Percentiles rank a stretch among this genome's conserved stretches.
phyloP scores from a whole-genome alignment of 1,284 basidiomycete species.

The Pascua sp. region DNA sequence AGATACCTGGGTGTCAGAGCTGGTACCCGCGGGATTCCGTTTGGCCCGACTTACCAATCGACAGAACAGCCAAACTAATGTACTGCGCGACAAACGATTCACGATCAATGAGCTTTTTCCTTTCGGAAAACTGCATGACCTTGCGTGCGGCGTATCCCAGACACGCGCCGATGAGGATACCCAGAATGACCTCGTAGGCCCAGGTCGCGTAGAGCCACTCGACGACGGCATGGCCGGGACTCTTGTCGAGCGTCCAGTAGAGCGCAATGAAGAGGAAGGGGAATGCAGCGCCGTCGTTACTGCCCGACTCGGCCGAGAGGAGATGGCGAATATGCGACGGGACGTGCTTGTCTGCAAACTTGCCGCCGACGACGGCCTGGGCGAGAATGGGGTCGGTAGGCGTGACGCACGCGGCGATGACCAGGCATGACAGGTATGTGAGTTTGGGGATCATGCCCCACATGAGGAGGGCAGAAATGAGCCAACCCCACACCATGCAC shows the following conservation, averaged over 20 bases:
- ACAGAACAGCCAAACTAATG: constrained; percentile 74
- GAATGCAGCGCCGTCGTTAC: constrained; percentile 92
- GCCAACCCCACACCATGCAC: constrained; percentile 82
- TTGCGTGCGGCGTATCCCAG: constrained; percentile 82
- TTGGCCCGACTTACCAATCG: constrained; percentile 56
- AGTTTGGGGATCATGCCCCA: constrained; percentile 82
- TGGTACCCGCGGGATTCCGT: constrained; percentile 54
- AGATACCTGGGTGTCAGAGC: constrained; percentile 47
- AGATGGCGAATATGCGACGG: constrained; percentile 92
- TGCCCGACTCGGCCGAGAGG: constrained; percentile 86
- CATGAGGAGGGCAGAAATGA: constrained; percentile 79
- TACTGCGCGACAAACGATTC: constrained; percentile 92
- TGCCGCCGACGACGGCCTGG: constrained; percentile 78
- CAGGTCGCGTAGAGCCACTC: constrained; percentile 69
- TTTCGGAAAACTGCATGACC: constrained; percentile 92
- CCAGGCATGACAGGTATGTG: constrained; percentile 79
- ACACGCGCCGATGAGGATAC: constrained; percentile 70
- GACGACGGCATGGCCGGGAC: constrained; percentile 64
- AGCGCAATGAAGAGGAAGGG: constrained; percentile 88
- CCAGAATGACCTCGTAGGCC: constrained; percentile 78
- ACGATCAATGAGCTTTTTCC: constrained; percentile 84
- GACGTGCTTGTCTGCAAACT: constrained; percentile 97
- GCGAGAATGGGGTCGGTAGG: constrained; percentile 81
- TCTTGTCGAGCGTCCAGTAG: constrained; percentile 73
- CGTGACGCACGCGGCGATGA: constrained; percentile 88